Evolutionary conservation across 139 green algal genomes (phyloP).

Genomic region (Zygnema circumcarinatum): DNA sequence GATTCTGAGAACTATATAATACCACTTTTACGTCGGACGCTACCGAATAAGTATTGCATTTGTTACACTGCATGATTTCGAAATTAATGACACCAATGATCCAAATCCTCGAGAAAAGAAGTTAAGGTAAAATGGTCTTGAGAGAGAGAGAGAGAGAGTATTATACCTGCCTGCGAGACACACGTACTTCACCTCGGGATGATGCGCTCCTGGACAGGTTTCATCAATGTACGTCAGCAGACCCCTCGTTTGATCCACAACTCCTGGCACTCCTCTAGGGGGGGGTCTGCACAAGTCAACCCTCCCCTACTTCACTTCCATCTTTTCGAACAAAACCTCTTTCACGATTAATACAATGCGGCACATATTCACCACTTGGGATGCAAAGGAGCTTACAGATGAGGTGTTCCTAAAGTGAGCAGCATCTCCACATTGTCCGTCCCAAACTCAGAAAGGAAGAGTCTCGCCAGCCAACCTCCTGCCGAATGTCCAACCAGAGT

Average conservation of each 20-base stretch:
- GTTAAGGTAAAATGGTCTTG: too few relatives aligned
- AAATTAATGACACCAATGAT: too few relatives aligned
- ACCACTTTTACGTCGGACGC: too few relatives aligned
- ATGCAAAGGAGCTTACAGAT: conserved; percentile 57
- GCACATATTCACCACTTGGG: too few relatives aligned
- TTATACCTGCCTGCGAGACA: conserved; percentile 79
- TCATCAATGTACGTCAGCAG: conserved; percentile 82
- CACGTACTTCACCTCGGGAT: conserved; percentile 77
- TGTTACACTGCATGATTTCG: too few relatives aligned
- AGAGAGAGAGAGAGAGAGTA: conserved; percentile 21
- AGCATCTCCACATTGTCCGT: conserved; percentile 65
- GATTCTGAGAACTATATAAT: too few relatives aligned
- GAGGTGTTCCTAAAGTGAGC: conserved; percentile 82
- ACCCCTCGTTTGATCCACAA: conserved; percentile 92
- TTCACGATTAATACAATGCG: too few relatives aligned
- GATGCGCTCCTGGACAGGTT: conserved; percentile 65
- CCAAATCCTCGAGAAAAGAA: too few relatives aligned
- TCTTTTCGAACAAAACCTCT: too few relatives aligned
- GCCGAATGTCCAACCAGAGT: conserved; percentile 75
- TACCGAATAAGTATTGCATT: too few relatives aligned
- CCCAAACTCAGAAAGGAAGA: conserved; percentile 84
- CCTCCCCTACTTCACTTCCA: too few relatives aligned
- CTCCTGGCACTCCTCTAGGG: conserved; percentile 60
- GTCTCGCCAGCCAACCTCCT: conserved; percentile 74
- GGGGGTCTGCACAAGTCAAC: conserved; percentile 38